Evolutionary conservation across 179 eudicot species (phyloP).

Genomic region (Spinacia oleracea): DNA sequence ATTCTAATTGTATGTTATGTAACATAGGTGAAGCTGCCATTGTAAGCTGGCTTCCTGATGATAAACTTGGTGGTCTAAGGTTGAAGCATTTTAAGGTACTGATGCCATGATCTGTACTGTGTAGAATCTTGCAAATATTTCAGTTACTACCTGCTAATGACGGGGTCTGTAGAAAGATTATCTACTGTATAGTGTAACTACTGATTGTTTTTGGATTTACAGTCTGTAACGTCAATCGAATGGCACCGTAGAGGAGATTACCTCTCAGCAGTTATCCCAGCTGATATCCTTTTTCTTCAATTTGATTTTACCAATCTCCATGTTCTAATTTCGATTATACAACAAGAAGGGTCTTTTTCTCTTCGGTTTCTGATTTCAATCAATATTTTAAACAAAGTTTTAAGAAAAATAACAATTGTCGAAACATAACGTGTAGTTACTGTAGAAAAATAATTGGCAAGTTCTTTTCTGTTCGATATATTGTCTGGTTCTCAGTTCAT

Average conservation of each 20-base stretch:
- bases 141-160: not conserved
- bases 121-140: not conserved
- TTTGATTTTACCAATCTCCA: constrained; percentile 1
- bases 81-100: constrained; percentile 84
- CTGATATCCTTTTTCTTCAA: constrained; percentile 79
- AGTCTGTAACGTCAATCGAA: constrained; percentile 84
- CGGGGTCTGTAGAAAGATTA: not conserved
- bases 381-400: not conserved
- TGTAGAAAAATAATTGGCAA: not conserved
- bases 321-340: not conserved
- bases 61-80: constrained; percentile 62
- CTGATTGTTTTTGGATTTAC: constrained; percentile 30
- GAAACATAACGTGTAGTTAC: not conserved
- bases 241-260: constrained; percentile 99
- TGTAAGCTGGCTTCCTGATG: constrained; percentile 79
- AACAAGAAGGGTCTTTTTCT: constrained; percentile 47
- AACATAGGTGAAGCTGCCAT: constrained; percentile 46
- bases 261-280: constrained; percentile 80
- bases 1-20: constrained; percentile 14
- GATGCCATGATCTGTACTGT: not conserved
- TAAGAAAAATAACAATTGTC: not conserved
- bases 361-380: not conserved
- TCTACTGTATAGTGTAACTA: constrained; percentile 3
- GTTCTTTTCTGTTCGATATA: not conserved
- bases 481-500: not conserved